Base-by-base conservation (phyloP, 441 rosid genomes). In the Populus hybrid region DNA sequence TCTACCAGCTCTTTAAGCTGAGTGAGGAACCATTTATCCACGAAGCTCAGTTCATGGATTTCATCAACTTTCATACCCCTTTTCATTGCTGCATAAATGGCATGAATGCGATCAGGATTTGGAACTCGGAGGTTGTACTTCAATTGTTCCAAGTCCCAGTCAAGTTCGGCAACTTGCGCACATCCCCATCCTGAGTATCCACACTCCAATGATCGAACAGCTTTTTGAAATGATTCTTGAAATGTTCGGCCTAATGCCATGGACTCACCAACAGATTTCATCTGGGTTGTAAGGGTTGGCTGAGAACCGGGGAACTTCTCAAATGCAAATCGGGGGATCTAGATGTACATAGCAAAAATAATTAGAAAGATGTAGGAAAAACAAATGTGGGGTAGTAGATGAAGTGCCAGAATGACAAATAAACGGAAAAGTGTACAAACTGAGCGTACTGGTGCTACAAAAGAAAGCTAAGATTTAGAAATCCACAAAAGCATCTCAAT, bases 261-360 rank as follows among this genome's bases (percentile, higher is more conserved):
- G 80, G 92, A 82, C 78, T 96, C 99, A 45, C 98, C 99, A 76
- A 96, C 99, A 75, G 97, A 96, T 83, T 94, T 93, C 99, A 96
- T 96, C 85, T 94, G 98, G 72, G 99, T 96, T n/a, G 98, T 94
- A 79, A 96, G 80, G 77, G 89, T 76, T 12, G 99, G 97, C 80
- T 90, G 90, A 61, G 99, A 94, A 72, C 99, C 98, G 24, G 99
- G 99, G 83, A 95, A 94, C 84, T 96, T 96, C 89, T 96, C 99
- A 78, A 96, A 94, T 42, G 99, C 99, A 84, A 94, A 96, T 69
- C 98, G 83, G 21, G 97, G 98, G 72, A 95, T 95, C 99, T 94
- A 86, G 85, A 83, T 28, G 66, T 68, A 78, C 21, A 71, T 28
- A 74, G 71, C 50, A 59, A 73, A 9, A 20, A 71, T 42, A 61